A percentile compares a stretch with the other conserved stretches of the same genome.
These are phyloP conservation scores for Penicillium cataractarum DNA, from an alignment of 495 filamentous ascomycete species.

Conservation along the genomic window DNA sequence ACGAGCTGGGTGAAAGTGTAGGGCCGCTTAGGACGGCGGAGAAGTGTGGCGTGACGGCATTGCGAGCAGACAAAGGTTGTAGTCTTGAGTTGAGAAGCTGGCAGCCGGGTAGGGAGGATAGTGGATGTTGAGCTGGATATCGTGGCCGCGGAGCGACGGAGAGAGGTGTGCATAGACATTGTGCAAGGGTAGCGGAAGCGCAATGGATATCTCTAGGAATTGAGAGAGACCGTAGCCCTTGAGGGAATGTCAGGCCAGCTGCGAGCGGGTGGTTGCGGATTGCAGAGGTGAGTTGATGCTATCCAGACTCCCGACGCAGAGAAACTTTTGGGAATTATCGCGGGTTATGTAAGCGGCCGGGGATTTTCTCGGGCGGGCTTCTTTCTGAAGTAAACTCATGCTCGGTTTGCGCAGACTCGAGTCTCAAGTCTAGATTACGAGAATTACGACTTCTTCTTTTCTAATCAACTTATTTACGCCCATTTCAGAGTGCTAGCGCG, in stretches of 20 bases:
- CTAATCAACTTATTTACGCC: conserved; percentile 2
- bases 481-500: conserved; percentile 17
- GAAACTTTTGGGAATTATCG: conserved; percentile 40
- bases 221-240: not conserved
- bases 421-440: conserved; percentile 15
- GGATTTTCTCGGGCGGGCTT: conserved; percentile 25
- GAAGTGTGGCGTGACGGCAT: conserved; percentile 83
- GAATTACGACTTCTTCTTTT: not conserved
- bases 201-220: not conserved
- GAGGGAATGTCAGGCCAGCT: conserved; percentile 1
- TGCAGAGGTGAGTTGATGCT: conserved; percentile 23
- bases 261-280: conserved; percentile 21
- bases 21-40: conserved; percentile 83
- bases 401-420: conserved; percentile 19
- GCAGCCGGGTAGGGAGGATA: conserved; percentile 30
- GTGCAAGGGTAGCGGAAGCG: not conserved
- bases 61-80: conserved; percentile 52
- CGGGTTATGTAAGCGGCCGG: conserved; percentile 31
- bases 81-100: conserved; percentile 28
- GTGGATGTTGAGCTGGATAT: conserved; percentile 33
- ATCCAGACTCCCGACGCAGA: conserved; percentile 25
- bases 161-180: conserved; percentile 46
- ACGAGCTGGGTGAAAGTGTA: conserved; percentile 97
- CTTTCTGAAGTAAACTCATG: conserved; percentile 4
- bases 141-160: conserved; percentile 49